phyloP scores from a whole-genome alignment of 2,329 filamentous ascomycete species.

The Arthrobotrys pseudoclavata region DNA sequence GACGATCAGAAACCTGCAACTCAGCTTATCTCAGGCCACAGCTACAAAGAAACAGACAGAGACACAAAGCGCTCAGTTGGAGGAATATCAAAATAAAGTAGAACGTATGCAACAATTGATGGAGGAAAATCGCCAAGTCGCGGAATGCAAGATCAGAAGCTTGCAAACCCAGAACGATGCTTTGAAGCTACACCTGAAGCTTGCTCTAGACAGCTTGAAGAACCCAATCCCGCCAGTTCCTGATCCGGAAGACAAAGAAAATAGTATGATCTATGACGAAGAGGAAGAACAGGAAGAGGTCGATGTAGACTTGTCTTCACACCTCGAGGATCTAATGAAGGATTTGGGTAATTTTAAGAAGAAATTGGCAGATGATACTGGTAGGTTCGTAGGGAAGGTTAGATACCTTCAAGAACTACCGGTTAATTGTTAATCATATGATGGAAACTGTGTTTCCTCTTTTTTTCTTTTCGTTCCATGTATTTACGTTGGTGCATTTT shows the following conservation, averaged over 20 bases:
- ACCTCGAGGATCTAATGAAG: slow-evolving; percentile 80
- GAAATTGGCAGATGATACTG: slow-evolving; percentile 87
- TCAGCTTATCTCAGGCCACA: slow-evolving; percentile 76
- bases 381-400: slow-evolving; percentile 69
- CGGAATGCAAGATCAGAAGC: slow-evolving; percentile 92
- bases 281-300: slow-evolving; percentile 70
- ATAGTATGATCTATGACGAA: slow-evolving; percentile 69
- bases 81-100: slow-evolving; percentile 94
- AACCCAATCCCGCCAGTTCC: slow-evolving; percentile 82
- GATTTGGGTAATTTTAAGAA: slow-evolving; percentile 84
- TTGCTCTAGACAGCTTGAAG: slow-evolving; percentile 75
- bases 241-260: slow-evolving; percentile 75
- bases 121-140: slow-evolving; percentile 91
- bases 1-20: slow-evolving; percentile 87
- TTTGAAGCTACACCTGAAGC: slow-evolving; percentile 84
- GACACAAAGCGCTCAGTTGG: slow-evolving; percentile 83
- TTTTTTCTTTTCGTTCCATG: slow-evolving; percentile 4
- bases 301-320: slow-evolving; percentile 80
- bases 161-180: slow-evolving; percentile 92
- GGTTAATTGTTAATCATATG: slow-evolving; percentile 39
- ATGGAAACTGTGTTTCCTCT: background rate
- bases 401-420: slow-evolving; percentile 53
- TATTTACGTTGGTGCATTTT: slow-evolving; percentile 13
- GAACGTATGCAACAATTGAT: slow-evolving; percentile 91
- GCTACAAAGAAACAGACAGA: slow-evolving; percentile 81